Percentiles rank a stretch among this genome's conserved stretches.
These are phyloP conservation scores for Myxozyma udenii DNA, from an alignment of 805 yeast species.

Conservation along the genomic window DNA sequence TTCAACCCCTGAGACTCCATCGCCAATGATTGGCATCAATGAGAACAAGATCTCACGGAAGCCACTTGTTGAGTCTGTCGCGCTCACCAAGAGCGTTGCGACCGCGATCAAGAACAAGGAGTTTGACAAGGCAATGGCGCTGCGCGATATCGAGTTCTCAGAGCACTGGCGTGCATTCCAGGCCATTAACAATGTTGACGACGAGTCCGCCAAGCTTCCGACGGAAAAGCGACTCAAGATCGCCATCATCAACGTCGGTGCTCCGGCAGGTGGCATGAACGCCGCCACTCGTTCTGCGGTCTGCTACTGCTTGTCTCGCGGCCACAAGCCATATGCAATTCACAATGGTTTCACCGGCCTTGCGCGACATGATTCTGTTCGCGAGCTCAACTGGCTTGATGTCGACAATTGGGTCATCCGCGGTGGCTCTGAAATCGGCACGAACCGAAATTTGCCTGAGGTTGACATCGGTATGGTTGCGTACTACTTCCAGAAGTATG, in stretches of 20 bases:
- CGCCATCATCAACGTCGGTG: conserved; percentile 90
- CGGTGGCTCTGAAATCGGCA: conserved; percentile 97
- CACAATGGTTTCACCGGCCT: conserved; percentile 92
- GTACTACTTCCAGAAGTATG: conserved; percentile 82
- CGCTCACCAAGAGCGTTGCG: conserved; percentile 84
- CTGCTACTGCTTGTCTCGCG: conserved; percentile 79
- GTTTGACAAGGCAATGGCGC: conserved; percentile 79
- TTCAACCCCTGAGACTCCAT: conserved; percentile 83
- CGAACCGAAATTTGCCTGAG: conserved; percentile 84
- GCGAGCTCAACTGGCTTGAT: conserved; percentile 73
- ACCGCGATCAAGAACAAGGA: conserved; percentile 74
- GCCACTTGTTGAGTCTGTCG: conserved; percentile 87
- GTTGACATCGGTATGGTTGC: conserved; percentile 87
- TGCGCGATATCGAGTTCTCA: conserved; percentile 83
- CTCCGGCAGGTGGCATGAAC: conserved; percentile 96
- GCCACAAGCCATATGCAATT: conserved; percentile 87
- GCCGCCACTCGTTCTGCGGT: conserved; percentile 90
- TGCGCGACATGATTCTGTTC: conserved; percentile 81
- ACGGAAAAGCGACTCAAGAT: conserved; percentile 61
- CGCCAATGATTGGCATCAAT: conserved; percentile 87
- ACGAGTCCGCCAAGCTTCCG: conserved; percentile 59
- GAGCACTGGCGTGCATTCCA: conserved; percentile 74
- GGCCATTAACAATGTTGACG: conserved; percentile 65
- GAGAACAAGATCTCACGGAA: conserved; percentile 84
- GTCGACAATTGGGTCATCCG: conserved; percentile 82